Evolutionary conservation across 345 rosid species (phyloP), one percentile per base, ranked within the genome.

Genomic region (Hirschfeldia incana): DNA sequence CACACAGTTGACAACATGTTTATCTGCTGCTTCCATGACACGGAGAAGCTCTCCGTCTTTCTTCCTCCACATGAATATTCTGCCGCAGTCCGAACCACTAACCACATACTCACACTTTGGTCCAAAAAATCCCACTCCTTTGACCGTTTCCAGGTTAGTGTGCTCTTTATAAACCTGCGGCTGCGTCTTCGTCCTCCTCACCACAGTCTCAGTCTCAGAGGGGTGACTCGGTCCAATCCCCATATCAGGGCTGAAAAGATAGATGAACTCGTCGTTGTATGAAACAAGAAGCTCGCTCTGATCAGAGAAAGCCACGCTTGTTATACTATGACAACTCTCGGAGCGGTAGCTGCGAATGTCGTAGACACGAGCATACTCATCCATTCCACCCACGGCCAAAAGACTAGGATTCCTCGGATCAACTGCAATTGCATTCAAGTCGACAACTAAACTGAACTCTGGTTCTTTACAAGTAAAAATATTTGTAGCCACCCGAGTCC

Each of bases 81-180:
- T 84, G 33, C 97, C 97, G 80, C 97, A 91, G 76, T 94, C 98
- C 21, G 97, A 94, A 28, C 98, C 98, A 26, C 97, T 94, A 69
- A 86, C 89, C 84, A 94, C 98, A 85, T 91, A 94, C 78, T 94
- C 97, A 26, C 91, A 88, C 75, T 81, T 85, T 10, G 98, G 97
- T 77, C 97, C 98, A 65, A 87, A 92, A 76, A 92, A 92, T 81
- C 73, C 87, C 10, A 92, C 97, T 51, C 92, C 97, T 77, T 92
- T 94, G 58, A 94, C 88, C 0, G 98, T 94, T 78, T 84, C 86
- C 61, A 72, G 8, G 79, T 91, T 94, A 63, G 67, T 77, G 76
- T 92, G 98, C 72, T 92, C 98, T 72, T 81, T 86, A 59, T 87
- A 94, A 51, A 86, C 94, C 77, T 87, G 97, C 2, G 95, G 94